A percentile compares a stretch with the other conserved stretches of the same genome.
These are phyloP conservation scores for Capsicum baccatum DNA, from an alignment of 257 asterid species.

Conservation along the genomic window DNA sequence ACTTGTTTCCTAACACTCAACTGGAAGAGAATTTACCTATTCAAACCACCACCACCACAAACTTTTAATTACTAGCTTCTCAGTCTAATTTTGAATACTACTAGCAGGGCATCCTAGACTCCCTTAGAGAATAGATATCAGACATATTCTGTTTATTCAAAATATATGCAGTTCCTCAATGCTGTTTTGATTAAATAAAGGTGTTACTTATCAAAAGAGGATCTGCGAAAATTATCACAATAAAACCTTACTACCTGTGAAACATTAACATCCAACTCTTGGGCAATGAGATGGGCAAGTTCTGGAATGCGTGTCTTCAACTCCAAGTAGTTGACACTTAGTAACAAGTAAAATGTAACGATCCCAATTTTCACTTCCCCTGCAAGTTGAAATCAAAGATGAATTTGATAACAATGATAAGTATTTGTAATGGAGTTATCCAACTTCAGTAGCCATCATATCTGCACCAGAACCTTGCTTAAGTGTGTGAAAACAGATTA, in stretches of 20 bases:
- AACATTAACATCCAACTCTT: slow-evolving; percentile 60
- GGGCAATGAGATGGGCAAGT: slow-evolving; percentile 62
- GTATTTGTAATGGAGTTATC: slow-evolving; percentile 10
- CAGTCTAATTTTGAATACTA: not conserved
- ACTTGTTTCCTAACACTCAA: not conserved
- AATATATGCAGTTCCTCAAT: not conserved
- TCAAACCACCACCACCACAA: not conserved
- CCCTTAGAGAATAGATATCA: not conserved
- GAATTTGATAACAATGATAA: slow-evolving; percentile 12
- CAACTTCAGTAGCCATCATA: not conserved
- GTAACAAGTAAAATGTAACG: slow-evolving; percentile 67
- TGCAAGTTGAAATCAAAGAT: slow-evolving; percentile 47
- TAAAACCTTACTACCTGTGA: slow-evolving; percentile 69
- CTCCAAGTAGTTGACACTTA: slow-evolving; percentile 61
- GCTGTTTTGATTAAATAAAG: slow-evolving; percentile 4
- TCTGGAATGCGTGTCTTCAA: slow-evolving; percentile 81
- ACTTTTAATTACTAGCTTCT: not conserved
- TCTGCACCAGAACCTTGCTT: not conserved
- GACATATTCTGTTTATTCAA: slow-evolving; percentile 8
- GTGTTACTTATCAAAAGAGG: not conserved
- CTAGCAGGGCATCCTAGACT: not conserved
- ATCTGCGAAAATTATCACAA: slow-evolving; percentile 29
- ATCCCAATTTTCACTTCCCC: slow-evolving; percentile 59
- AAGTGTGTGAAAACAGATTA: not conserved
- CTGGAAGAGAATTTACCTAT: slow-evolving; percentile 15